Conservation (phyloP, 805 yeast genomes). For the Ogataea wickerhamii region DNA sequence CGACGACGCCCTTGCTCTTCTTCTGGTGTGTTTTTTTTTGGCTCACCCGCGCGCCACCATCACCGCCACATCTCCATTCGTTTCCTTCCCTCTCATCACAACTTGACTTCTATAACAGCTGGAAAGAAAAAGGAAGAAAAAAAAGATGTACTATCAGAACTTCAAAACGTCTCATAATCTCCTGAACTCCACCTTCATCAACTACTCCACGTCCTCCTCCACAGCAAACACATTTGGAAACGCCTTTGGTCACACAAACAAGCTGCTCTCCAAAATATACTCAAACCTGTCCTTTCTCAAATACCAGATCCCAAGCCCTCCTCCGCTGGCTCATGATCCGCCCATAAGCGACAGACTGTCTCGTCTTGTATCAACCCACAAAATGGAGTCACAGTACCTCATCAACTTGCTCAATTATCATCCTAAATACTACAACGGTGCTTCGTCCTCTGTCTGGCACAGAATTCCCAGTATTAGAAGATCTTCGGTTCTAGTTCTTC, state of each 20-base stretch:
- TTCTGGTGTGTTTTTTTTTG: too few relatives aligned
- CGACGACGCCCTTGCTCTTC: background rate
- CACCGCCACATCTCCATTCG: too few relatives aligned
- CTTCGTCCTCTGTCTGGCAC: constrained; percentile 53
- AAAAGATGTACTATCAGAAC: constrained; percentile 18
- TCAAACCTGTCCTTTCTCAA: constrained; percentile 17
- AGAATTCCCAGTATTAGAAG: constrained; percentile 62
- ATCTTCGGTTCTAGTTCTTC: constrained; percentile 72
- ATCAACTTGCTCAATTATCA: constrained; percentile 33
- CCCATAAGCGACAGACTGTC: constrained; percentile 8
- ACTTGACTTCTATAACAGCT: too few relatives aligned
- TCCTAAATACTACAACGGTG: constrained; percentile 33
- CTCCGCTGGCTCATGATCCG: constrained; percentile 11
- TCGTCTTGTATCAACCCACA: constrained; percentile 20
- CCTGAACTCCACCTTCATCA: constrained; percentile 17
- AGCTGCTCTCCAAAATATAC: constrained; percentile 14
- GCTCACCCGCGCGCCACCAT: too few relatives aligned
- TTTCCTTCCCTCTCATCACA: too few relatives aligned
- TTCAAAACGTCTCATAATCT: constrained; percentile 20
- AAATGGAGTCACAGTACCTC: constrained; percentile 34
- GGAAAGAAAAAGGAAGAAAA: too few relatives aligned
- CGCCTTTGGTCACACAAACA: constrained; percentile 13
- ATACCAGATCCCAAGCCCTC: constrained; percentile 24
- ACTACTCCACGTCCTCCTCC: constrained; percentile 16
- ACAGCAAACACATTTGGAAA: constrained; percentile 9